These are phyloP conservation scores for Daldinia childiae DNA, from an alignment of 495 filamentous ascomycete species.

Conservation along the genomic window DNA sequence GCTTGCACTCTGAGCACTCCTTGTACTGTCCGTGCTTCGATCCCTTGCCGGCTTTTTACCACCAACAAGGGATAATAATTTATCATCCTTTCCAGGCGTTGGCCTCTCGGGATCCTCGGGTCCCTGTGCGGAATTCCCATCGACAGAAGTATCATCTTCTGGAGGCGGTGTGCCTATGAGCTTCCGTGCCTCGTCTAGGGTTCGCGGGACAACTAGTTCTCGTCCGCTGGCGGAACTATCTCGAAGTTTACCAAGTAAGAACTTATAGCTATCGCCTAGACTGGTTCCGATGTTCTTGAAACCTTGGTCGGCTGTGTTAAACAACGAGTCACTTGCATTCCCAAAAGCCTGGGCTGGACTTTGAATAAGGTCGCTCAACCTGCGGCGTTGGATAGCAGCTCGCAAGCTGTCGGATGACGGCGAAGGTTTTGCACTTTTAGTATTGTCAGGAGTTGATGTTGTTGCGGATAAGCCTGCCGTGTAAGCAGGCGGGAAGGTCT, in stretches of 20 bases:
- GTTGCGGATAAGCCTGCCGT: conserved; percentile 55
- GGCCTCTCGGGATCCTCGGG: conserved; percentile 49
- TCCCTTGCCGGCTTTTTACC: conserved; percentile 71
- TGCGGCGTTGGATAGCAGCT: conserved; percentile 63
- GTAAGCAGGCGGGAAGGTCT: conserved; percentile 62
- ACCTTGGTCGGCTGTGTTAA: conserved; percentile 87
- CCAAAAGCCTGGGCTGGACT: conserved; percentile 81
- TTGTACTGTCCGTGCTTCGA: conserved; percentile 78
- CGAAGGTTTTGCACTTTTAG: conserved; percentile 55
- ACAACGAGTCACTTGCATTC: conserved; percentile 82
- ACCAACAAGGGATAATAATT: conserved; percentile 68
- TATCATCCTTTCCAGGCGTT: conserved; percentile 61
- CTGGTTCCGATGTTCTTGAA: conserved; percentile 89
- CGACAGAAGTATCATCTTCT: conserved; percentile 61
- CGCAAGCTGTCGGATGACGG: conserved; percentile 52
- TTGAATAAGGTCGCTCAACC: conserved; percentile 84
- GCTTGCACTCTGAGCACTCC: conserved; percentile 63
- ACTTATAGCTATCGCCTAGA: conserved; percentile 90
- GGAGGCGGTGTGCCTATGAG: conserved; percentile 77
- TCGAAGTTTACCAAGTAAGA: conserved; percentile 87
- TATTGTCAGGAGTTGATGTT: conserved; percentile 45
- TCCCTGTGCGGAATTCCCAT: conserved; percentile 58
- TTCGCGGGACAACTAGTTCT: conserved; percentile 75
- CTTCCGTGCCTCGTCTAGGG: conserved; percentile 89
- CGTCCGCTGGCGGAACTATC: conserved; percentile 65